Evolutionary conservation across 164 flowering plant species (phyloP).

Genomic region (Nymphaea colorata): DNA sequence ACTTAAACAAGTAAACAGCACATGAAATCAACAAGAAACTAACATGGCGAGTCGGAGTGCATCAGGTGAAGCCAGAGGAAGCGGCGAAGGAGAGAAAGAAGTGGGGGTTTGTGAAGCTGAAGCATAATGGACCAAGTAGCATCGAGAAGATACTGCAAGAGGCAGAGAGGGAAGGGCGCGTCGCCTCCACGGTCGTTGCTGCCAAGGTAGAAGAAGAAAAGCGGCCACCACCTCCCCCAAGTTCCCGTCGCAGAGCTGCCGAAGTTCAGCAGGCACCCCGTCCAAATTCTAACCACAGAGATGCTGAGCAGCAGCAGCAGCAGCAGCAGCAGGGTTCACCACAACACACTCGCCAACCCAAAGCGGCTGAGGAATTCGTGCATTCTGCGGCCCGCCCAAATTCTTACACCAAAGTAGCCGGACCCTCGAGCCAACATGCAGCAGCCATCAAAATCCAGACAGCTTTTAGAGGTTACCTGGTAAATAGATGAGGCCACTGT

Average conservation of each 20-base stretch:
- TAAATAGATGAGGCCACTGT: conserved; percentile 14
- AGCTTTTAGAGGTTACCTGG: conserved; percentile 79
- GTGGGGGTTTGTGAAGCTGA: conserved; percentile 40
- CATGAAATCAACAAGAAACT: no score
- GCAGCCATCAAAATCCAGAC: conserved; percentile 88
- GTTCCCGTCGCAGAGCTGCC: not conserved
- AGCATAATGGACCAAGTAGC: conserved; percentile 67
- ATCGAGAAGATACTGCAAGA: conserved; percentile 88
- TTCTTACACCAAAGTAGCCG: not conserved
- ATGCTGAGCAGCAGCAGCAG: not conserved
- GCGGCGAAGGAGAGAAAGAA: conserved; percentile 46
- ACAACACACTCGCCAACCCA: conserved; percentile 7
- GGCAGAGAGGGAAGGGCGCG: conserved; percentile 58
- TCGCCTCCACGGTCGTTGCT: not conserved
- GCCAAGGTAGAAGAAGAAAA: not conserved
- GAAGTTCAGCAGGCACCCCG: conserved; percentile 3
- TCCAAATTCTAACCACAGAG: conserved; percentile 24
- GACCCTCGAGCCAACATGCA: conserved; percentile 18
- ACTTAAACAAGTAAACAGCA: no score
- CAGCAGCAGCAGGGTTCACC: not conserved
- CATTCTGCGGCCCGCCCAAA: not conserved
- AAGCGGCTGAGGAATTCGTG: not conserved
- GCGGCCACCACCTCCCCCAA: not conserved
- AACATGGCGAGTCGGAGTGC: not conserved
- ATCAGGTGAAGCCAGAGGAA: conserved; percentile 48